Percentiles rank a stretch among this genome's conserved stretches.
Conservation (phyloP, 2,329 filamentous ascomycete species). For the Ophiostoma montium region DNA sequence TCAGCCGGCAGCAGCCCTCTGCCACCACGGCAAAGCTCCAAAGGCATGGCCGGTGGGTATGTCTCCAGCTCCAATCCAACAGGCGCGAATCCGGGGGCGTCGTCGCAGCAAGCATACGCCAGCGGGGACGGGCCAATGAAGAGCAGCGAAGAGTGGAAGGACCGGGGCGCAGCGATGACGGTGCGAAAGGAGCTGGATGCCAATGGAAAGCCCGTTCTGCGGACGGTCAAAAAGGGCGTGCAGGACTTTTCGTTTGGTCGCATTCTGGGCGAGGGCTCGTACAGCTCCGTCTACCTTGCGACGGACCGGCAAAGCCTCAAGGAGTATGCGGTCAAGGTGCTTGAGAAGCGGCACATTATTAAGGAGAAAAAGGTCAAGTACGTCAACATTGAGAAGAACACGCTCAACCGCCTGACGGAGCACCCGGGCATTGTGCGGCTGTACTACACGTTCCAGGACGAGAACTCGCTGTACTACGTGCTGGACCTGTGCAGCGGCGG, state of each 20-base stretch:
- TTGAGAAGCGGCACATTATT: slow-evolving; percentile 98
- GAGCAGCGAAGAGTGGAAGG: slow-evolving; percentile 89
- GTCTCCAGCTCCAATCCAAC: slow-evolving; percentile 10
- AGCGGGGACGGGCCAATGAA: slow-evolving; percentile 12
- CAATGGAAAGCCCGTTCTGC: slow-evolving; percentile 65
- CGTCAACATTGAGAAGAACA: slow-evolving; percentile 99
- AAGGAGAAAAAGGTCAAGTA: slow-evolving; percentile 99
- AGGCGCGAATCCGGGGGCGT: background rate
- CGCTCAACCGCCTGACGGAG: slow-evolving; percentile 85
- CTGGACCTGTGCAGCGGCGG: slow-evolving; percentile 85
- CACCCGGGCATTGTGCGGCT: slow-evolving; percentile 92
- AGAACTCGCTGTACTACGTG: slow-evolving; percentile 91
- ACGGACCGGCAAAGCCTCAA: slow-evolving; percentile 88
- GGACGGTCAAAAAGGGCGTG: slow-evolving; percentile 89
- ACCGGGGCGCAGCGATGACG: slow-evolving; percentile 77
- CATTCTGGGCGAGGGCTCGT: slow-evolving; percentile 87
- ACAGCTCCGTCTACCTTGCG: slow-evolving; percentile 87
- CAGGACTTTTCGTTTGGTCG: slow-evolving; percentile 91
- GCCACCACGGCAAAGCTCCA: slow-evolving; percentile 64
- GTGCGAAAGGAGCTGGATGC: slow-evolving; percentile 73
- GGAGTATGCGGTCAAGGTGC: slow-evolving; percentile 94
- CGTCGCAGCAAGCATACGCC: slow-evolving; percentile 14
- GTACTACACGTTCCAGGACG: slow-evolving; percentile 98
- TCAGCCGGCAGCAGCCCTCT: slow-evolving; percentile 43
- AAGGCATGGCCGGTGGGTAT: slow-evolving; percentile 49